phyloP scores from a whole-genome alignment of 441 rosid species.

The Corymbia citriodora region DNA sequence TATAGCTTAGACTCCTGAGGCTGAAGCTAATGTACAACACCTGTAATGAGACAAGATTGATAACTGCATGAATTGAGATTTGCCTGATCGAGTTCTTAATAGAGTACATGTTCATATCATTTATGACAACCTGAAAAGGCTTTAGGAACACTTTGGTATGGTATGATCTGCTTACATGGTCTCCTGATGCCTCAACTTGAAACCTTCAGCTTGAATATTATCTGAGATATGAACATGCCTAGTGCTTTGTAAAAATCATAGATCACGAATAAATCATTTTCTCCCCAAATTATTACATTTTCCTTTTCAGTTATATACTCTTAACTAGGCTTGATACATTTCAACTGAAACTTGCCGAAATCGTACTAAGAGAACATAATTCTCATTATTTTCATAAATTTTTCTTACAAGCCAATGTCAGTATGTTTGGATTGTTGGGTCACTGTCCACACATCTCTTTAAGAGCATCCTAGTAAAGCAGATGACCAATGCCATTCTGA shows the following conservation, averaged over 20 bases:
- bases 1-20: not conserved
- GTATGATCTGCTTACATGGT: not conserved
- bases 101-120: not conserved
- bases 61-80: not conserved
- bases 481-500: fast-evolving
- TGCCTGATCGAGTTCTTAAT: not conserved
- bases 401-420: not conserved
- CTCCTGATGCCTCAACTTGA: not conserved
- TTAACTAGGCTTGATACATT: not conserved
- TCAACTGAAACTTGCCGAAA: not conserved
- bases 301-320: not conserved
- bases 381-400: not conserved
- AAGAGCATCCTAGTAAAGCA: no score
- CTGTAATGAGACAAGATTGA: not conserved
- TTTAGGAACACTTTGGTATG: not conserved
- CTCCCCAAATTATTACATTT: not conserved
- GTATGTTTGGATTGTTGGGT: no score
- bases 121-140: fast-evolving
- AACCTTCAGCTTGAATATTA: not conserved
- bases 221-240: not conserved
- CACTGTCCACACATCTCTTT: no score
- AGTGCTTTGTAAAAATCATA: not conserved
- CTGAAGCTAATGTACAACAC: not conserved
- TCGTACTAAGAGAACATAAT: not conserved
- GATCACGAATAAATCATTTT: not conserved